phyloP scores from a whole-genome alignment of 1,139 yeast genomes.

The Yamadazyma conglobata region DNA sequence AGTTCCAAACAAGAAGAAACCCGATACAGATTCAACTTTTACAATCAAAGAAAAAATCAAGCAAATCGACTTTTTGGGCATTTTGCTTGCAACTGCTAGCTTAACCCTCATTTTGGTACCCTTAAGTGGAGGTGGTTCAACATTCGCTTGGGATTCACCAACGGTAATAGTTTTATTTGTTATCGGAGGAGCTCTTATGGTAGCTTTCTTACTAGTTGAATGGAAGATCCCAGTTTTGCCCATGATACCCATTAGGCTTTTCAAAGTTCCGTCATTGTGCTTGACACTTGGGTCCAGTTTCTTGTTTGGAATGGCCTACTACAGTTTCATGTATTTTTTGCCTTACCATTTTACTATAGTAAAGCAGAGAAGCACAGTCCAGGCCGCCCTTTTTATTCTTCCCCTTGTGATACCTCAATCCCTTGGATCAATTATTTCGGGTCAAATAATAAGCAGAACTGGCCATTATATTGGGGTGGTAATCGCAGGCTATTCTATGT shows the following conservation, averaged over 20 bases:
- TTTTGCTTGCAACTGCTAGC: slow-evolving; percentile 41
- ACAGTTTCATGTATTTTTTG: slow-evolving; percentile 40
- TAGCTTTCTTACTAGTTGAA: slow-evolving; percentile 45
- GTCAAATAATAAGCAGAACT: slow-evolving; percentile 39
- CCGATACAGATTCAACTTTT: slow-evolving; percentile 18
- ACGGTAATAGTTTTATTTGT: slow-evolving; percentile 45
- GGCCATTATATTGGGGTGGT: slow-evolving; percentile 45
- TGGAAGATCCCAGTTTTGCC: slow-evolving; percentile 50
- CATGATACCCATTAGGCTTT: slow-evolving; percentile 49
- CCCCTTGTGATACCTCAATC: slow-evolving; percentile 47
- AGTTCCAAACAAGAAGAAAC: slow-evolving; percentile 18
- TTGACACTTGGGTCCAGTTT: slow-evolving; percentile 43
- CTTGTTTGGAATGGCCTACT: slow-evolving; percentile 51
- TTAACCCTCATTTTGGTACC: slow-evolving; percentile 46
- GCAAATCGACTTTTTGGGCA: slow-evolving; percentile 50
- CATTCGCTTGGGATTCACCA: slow-evolving; percentile 50
- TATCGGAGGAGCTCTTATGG: slow-evolving; percentile 42
- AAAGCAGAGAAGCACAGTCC: slow-evolving; percentile 36
- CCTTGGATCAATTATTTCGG: slow-evolving; percentile 37
- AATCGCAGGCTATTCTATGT: slow-evolving; percentile 38
- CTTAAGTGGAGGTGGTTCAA: slow-evolving; percentile 54
- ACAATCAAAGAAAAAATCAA: slow-evolving; percentile 30
- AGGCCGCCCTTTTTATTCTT: slow-evolving; percentile 38
- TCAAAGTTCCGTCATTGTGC: slow-evolving; percentile 34
- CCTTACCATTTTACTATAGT: slow-evolving; percentile 53